phyloP scores from a whole-genome alignment of 345 rosid species.

The Gynandropsis gynandra region DNA sequence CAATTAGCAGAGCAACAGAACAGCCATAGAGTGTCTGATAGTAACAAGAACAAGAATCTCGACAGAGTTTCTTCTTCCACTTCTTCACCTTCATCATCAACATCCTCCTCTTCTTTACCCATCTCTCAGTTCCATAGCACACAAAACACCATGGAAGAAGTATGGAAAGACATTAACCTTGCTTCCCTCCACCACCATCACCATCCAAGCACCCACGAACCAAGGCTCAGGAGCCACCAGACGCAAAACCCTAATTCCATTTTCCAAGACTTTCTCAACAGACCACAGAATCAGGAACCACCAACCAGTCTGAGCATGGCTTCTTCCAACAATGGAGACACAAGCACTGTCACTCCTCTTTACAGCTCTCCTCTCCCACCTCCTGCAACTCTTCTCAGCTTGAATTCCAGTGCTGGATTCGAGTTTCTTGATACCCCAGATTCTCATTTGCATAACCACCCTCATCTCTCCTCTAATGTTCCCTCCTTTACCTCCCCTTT shows the following conservation, averaged over 20 bases:
- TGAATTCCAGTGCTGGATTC: conserved; percentile 45
- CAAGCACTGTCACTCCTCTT: conserved; percentile 19
- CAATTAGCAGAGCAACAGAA: conserved; percentile 24
- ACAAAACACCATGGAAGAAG: conserved; percentile 61
- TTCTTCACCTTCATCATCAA: too few species aligned
- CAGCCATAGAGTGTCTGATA: conserved; percentile 18
- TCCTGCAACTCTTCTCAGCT: conserved; percentile 52
- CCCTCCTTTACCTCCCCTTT: conserved; percentile 30
- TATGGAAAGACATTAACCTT: conserved; percentile 70
- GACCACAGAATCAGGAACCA: conserved; percentile 32
- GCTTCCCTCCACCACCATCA: conserved; percentile 34
- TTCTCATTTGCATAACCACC: conserved; percentile 22
- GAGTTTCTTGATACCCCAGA: conserved; percentile 40
- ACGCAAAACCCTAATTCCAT: conserved; percentile 32
- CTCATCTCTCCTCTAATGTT: conserved; percentile 22
- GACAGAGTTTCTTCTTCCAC: too few species aligned
- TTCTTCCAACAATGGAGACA: conserved; percentile 14
- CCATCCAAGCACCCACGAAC: conserved; percentile 11
- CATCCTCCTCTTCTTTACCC: too few species aligned
- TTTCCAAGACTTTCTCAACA: conserved; percentile 64
- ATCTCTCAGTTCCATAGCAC: conserved; percentile 12
- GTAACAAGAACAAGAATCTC: conserved; percentile 19
- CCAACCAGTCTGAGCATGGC: conserved; percentile 23
- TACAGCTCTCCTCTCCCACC: conserved; percentile 28
- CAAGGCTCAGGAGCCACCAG: conserved; percentile 16